A percentile compares a stretch with the other conserved stretches of the same genome.
Conservation (phyloP, 2,329 filamentous ascomycete species). For the Tolypocladium nubicola region DNA sequence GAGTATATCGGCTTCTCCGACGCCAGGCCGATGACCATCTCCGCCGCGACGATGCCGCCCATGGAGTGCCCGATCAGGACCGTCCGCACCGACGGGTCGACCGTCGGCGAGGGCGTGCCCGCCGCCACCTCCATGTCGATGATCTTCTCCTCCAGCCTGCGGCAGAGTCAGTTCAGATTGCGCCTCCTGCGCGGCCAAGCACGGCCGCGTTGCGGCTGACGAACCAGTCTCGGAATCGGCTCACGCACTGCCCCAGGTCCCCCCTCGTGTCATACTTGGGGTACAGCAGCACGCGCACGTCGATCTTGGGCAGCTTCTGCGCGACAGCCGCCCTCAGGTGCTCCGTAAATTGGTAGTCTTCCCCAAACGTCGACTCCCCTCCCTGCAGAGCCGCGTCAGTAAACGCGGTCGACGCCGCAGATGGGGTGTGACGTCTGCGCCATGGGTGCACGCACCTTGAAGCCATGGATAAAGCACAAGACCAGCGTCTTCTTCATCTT, state of each 20-base stretch:
- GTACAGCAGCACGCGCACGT: slow-evolving; percentile 60
- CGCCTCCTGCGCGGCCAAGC: neutral
- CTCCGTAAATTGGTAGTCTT: slow-evolving; percentile 55
- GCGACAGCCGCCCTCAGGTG: slow-evolving; percentile 57
- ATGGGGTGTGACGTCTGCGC: slow-evolving; percentile 1
- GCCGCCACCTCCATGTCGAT: slow-evolving; percentile 88
- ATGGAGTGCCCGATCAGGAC: slow-evolving; percentile 81
- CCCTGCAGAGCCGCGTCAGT: slow-evolving; percentile 37
- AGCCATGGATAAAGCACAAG: slow-evolving; percentile 79
- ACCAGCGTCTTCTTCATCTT: slow-evolving; percentile 63
- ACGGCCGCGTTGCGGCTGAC: slow-evolving; percentile 8
- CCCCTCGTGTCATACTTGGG: slow-evolving; percentile 76
- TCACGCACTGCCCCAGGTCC: slow-evolving; percentile 60
- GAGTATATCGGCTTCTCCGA: slow-evolving; percentile 43
- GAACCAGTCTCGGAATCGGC: slow-evolving; percentile 65
- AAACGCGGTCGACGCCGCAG: neutral
- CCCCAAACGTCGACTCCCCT: slow-evolving; percentile 66
- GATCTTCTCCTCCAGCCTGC: slow-evolving; percentile 77
- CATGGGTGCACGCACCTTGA: slow-evolving; percentile 47
- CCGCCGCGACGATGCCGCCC: slow-evolving; percentile 90
- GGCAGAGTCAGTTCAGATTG: neutral
- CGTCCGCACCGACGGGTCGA: slow-evolving; percentile 75
- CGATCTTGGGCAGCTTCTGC: slow-evolving; percentile 56
- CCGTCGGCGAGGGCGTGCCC: slow-evolving; percentile 68
- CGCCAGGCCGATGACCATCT: slow-evolving; percentile 66